A percentile compares a stretch with the other conserved stretches of the same genome.
Conservation (phyloP, 2,329 filamentous ascomycete species). For the Pseudonectria buxi region DNA sequence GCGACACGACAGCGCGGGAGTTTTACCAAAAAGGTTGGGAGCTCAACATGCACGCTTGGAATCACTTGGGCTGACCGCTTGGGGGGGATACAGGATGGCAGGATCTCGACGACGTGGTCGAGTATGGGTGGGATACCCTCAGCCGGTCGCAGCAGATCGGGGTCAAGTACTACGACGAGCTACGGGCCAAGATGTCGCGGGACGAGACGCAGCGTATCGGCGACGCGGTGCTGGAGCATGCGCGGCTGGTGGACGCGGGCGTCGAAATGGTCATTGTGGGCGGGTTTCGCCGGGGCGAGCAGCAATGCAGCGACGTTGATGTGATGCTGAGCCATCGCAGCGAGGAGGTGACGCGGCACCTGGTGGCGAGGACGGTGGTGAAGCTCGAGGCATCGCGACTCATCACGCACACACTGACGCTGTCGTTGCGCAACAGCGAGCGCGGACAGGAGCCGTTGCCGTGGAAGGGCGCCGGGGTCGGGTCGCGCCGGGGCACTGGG, state of each 20-base stretch:
- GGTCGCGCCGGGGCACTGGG: constrained; percentile 46
- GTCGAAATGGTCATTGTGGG: constrained; percentile 62
- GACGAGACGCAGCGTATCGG: constrained; percentile 67
- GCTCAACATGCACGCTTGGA: background rate
- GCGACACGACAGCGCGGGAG: constrained; percentile 68
- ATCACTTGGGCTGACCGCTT: constrained; percentile 2
- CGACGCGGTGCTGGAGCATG: constrained; percentile 56
- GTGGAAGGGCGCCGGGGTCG: constrained; percentile 39
- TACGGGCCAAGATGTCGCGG: constrained; percentile 64
- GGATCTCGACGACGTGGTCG: constrained; percentile 78
- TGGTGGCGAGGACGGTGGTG: constrained; percentile 65
- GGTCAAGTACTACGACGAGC: constrained; percentile 87
- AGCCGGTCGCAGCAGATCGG: constrained; percentile 86
- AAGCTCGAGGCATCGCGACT: constrained; percentile 61
- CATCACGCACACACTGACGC: constrained; percentile 74
- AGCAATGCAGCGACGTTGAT: constrained; percentile 73
- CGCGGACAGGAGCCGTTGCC: constrained; percentile 57
- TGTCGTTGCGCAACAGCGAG: constrained; percentile 64
- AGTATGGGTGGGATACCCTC: constrained; percentile 70
- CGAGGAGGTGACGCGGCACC: constrained; percentile 56
- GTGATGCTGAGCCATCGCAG: constrained; percentile 76
- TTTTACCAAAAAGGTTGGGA: constrained; percentile 60
- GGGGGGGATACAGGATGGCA: constrained; percentile 58
- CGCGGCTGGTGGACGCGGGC: constrained; percentile 52
- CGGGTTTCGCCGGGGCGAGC: constrained; percentile 74